Conservation (phyloP, 495 filamentous ascomycete species). For the Penicillium salamii region DNA sequence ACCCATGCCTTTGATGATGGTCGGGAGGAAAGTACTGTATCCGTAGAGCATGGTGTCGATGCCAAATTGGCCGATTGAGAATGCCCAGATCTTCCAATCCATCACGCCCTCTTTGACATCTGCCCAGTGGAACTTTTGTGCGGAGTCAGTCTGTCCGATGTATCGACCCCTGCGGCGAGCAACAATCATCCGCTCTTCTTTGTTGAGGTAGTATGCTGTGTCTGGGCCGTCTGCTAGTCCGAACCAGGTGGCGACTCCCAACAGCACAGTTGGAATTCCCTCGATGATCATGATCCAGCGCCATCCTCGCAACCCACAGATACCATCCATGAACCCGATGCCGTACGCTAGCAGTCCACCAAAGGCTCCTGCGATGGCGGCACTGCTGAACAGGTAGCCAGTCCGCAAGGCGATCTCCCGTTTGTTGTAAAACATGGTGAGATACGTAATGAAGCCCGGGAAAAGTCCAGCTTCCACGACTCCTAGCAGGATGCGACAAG, state of each 20-base stretch:
- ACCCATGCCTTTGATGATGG: constrained; percentile 69
- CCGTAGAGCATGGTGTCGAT: constrained; percentile 74
- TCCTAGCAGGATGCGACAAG: constrained; percentile 53
- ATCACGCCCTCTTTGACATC: constrained; percentile 49
- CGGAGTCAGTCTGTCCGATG: constrained; percentile 57
- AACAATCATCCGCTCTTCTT: constrained; percentile 55
- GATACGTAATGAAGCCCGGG: constrained; percentile 60
- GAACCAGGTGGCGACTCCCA: constrained; percentile 61
- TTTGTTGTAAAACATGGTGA: constrained; percentile 74
- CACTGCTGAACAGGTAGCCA: constrained; percentile 72
- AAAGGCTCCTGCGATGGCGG: constrained; percentile 72
- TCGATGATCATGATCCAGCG: constrained; percentile 65
- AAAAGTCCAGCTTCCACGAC: constrained; percentile 55
- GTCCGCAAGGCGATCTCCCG: constrained; percentile 71
- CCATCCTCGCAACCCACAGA: constrained; percentile 56
- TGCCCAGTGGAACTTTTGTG: constrained; percentile 56
- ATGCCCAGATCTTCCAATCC: constrained; percentile 68
- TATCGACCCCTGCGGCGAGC: constrained; percentile 44
- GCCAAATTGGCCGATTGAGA: constrained; percentile 66
- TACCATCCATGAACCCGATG: constrained; percentile 69
- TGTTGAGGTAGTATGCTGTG: constrained; percentile 58
- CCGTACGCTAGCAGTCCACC: constrained; percentile 74
- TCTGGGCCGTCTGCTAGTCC: constrained; percentile 64
- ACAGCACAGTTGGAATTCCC: constrained; percentile 63
- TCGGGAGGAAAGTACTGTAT: constrained; percentile 74